Evolutionary conservation across 2,329 filamentous ascomycete genomes (phyloP).

Genomic region (Xylariaceae sp.): DNA sequence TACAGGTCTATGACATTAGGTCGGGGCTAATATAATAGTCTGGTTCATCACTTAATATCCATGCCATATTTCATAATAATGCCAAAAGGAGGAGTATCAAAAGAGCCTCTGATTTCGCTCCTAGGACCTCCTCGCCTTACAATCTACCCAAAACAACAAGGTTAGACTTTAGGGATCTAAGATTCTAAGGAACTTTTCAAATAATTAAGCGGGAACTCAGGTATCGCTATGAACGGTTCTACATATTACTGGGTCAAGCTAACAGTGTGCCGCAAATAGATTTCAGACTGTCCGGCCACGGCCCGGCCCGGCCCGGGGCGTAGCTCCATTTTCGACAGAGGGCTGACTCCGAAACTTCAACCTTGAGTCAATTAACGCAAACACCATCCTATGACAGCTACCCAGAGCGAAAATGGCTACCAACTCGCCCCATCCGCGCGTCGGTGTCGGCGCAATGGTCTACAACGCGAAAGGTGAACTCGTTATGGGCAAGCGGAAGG

Average conservation of each 20-base stretch:
- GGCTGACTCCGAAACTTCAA: neutral
- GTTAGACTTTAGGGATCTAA: too few relatives aligned
- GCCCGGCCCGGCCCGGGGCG: too few relatives aligned
- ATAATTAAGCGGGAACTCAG: too few relatives aligned
- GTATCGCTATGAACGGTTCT: neutral
- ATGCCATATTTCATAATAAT: too few relatives aligned
- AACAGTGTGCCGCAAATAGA: neutral
- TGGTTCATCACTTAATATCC: too few relatives aligned
- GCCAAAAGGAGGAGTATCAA: too few relatives aligned
- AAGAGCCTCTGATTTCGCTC: too few relatives aligned
- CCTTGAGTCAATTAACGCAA: neutral
- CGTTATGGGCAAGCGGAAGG: slow-evolving; percentile 51
- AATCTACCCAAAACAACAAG: too few relatives aligned
- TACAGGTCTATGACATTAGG: too few relatives aligned
- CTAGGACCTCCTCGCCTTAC: too few relatives aligned
- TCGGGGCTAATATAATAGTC: too few relatives aligned
- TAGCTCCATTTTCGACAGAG: neutral
- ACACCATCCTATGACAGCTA: neutral
- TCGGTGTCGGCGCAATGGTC: slow-evolving; percentile 54
- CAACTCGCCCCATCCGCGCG: slow-evolving; percentile 40
- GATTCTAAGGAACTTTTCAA: too few relatives aligned
- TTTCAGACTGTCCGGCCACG: neutral
- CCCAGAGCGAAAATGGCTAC: slow-evolving; percentile 24
- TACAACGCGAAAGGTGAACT: slow-evolving; percentile 46
- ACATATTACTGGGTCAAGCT: neutral